phyloP scores from a whole-genome alignment of 768 basidiomycete genomes.

The Trametes gibbosa region DNA sequence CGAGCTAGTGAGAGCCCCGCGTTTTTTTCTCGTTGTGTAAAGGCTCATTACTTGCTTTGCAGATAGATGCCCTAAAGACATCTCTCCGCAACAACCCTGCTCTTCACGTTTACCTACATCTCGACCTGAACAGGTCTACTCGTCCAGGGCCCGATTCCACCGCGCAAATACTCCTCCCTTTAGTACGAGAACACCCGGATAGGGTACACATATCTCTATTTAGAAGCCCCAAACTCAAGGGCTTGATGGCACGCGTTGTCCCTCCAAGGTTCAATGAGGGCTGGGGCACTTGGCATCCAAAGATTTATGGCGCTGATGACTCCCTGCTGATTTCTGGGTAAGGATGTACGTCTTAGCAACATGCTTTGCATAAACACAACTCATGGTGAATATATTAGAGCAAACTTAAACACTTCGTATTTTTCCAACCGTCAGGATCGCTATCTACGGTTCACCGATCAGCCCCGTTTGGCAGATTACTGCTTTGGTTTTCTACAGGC shows the following conservation, averaged over 20 bases:
- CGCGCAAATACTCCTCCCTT: conserved; percentile 63
- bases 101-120: conserved; percentile 66
- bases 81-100: conserved; percentile 57
- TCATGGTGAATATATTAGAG: conserved; percentile 46
- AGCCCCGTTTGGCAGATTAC: conserved; percentile 72
- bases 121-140: conserved; percentile 81
- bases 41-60: neutral
- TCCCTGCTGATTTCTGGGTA: conserved; percentile 93
- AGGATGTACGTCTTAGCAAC: conserved; percentile 32
- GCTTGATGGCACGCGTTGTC: conserved; percentile 69
- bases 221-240: conserved; percentile 80
- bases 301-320: conserved; percentile 92
- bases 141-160: conserved; percentile 72
- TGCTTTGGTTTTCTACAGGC: conserved; percentile 75
- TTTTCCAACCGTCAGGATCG: conserved; percentile 96
- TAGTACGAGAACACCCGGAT: conserved; percentile 67
- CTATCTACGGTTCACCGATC: conserved; percentile 70
- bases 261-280: conserved; percentile 97
- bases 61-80: conserved; percentile 69
- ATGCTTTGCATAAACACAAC: neutral
- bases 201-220: conserved; percentile 81
- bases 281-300: conserved; percentile 94
- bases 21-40: neutral
- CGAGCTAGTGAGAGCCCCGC: conserved; percentile 60
- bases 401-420: conserved; percentile 90